These are phyloP conservation scores for Musa acuminata DNA, from an alignment of 176 grass and related monocot species.

Conservation along the genomic window DNA sequence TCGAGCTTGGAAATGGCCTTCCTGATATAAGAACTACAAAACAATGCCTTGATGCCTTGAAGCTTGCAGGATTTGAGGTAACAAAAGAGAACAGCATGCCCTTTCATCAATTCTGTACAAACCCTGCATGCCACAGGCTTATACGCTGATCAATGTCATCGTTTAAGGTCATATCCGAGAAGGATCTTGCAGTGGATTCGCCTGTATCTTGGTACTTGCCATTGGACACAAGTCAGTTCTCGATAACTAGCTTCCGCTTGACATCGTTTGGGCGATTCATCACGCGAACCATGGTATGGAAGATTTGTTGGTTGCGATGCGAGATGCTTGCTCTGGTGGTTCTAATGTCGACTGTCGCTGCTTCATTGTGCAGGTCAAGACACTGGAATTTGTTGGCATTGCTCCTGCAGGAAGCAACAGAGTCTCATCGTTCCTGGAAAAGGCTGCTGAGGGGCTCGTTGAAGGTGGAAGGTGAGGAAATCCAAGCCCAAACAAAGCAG, in stretches of 20 bases:
- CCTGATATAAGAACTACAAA: conserved; percentile 75
- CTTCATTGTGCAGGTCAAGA: conserved; percentile 55
- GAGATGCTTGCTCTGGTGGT: background rate
- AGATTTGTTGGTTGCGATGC: background rate
- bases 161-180: conserved; percentile 74
- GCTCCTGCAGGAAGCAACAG: conserved; percentile 72
- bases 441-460: conserved; percentile 90
- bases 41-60: conserved; percentile 88
- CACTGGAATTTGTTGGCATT: conserved; percentile 59
- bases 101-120: background rate
- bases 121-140: background rate
- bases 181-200: conserved; percentile 83
- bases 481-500: too few relatives aligned
- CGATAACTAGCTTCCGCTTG: conserved; percentile 82
- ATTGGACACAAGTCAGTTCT: conserved; percentile 69
- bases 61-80: conserved; percentile 89
- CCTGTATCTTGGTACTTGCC: conserved; percentile 87
- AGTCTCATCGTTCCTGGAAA: conserved; percentile 82
- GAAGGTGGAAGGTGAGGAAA: conserved; percentile 78
- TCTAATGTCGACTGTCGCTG: background rate
- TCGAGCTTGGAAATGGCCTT: conserved; percentile 92
- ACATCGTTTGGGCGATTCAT: conserved; percentile 64
- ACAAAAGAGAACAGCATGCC: conserved; percentile 3
- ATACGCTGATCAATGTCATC: background rate
- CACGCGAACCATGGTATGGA: conserved; percentile 65